Base-by-base conservation (phyloP, 345 rosid genomes). In the Citrus australasica region DNA sequence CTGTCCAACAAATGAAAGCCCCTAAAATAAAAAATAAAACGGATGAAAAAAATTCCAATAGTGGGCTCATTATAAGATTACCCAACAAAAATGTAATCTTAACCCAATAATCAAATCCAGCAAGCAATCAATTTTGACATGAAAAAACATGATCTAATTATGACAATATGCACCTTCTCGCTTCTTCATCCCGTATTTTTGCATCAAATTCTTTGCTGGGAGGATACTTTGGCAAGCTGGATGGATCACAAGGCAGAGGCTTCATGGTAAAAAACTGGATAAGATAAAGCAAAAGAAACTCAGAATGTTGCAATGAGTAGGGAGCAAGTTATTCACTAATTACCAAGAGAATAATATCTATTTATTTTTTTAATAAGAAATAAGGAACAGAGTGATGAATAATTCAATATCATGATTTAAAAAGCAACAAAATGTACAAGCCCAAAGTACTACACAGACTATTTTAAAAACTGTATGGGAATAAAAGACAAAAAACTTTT, bases 201-300 rank as follows among this genome's bases (percentile, higher is more conserved):
- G 97, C 99, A 82, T 95, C 98, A 51, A 95, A 89, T 86, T 92
- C 98, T 89, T 93, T 92, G 93, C 97, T 93, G 38, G 99, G 97
- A 81, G 98, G 97, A 89, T 94, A 96, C 83, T 86, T 92, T 2
- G 98, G 99, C 90, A 96, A 90, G 82, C 93, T 94, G 74, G 94
- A 92, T 82, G 99, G 98, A 83, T 90, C 90, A 83, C 99, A 96
- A 16, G 99, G 98, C 82, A 92, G 84, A 30, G 99, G 99, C 78
- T 88, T 94, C 40, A 82, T 83, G n/a, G 82, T 72, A 75, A 96
- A 92, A 91, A 96, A 96, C 97, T 94, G 90, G 55, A 80, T 56
- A 79, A 79, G 69, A 68, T 32, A 35, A 73, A 59, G 66, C 79
- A 90, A 74, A 79, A 62, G 35, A 68, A 13, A 25, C 65, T 79